Evolutionary conservation across 2,329 filamentous ascomycete species (phyloP).

Genomic region (Pseudophaeomoniella oleicola): DNA sequence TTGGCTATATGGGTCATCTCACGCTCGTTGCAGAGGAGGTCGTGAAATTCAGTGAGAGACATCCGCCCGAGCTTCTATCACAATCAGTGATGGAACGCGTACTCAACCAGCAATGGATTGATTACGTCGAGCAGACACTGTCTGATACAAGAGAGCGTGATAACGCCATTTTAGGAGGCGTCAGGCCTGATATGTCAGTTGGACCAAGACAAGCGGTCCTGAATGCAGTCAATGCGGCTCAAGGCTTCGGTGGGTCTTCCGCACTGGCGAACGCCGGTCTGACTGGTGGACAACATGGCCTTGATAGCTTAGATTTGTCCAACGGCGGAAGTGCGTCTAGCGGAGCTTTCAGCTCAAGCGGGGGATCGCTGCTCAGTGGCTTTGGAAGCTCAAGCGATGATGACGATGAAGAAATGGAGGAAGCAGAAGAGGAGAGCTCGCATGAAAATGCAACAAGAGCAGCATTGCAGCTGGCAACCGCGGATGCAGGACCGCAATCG

Average conservation of each 20-base stretch:
- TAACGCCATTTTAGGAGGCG: conserved; percentile 93
- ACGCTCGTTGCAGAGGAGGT: conserved; percentile 97
- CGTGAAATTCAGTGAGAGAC: conserved; percentile 92
- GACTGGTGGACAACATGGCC: conserved; percentile 48
- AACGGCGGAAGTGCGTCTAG: conserved; percentile 53
- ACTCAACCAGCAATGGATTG: conserved; percentile 79
- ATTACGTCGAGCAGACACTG: conserved; percentile 84
- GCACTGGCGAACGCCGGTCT: conserved; percentile 70
- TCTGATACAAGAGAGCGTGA: conserved; percentile 90
- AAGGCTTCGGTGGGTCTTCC: conserved; percentile 45
- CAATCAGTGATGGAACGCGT: conserved; percentile 75
- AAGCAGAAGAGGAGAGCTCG: conserved; percentile 18
- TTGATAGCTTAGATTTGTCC: conserved; percentile 51
- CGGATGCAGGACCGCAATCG: conserved; percentile 30
- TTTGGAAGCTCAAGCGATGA: conserved; percentile 94
- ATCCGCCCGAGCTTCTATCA: conserved; percentile 76
- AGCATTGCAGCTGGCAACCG: conserved; percentile 14
- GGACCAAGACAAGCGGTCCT: conserved; percentile 58
- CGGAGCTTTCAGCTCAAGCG: conserved; percentile 57
- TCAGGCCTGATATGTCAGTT: conserved; percentile 78
- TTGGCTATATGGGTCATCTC: conserved; percentile 97
- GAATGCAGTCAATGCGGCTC: conserved; percentile 42
- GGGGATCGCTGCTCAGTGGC: conserved; percentile 66
- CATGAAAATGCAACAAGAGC: conserved; percentile 7
- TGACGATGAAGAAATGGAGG: conserved; percentile 88